phyloP scores from a whole-genome alignment of 2,329 filamentous ascomycete genomes.

The Paecilomyces formosus region DNA sequence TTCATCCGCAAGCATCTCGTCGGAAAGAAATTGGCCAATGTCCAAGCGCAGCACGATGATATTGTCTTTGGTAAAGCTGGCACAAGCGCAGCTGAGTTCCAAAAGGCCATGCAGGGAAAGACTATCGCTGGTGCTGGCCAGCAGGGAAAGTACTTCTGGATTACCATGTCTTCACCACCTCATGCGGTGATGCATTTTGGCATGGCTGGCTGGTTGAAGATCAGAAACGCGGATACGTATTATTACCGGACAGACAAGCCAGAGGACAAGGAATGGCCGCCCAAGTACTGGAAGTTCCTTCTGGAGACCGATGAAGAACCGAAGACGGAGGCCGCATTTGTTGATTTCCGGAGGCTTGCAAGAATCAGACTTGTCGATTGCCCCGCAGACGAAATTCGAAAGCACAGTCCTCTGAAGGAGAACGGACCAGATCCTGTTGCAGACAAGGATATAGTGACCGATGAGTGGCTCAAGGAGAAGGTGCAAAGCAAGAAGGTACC shows the following conservation, averaged over 20 bases:
- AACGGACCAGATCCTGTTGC: slow-evolving; percentile 91
- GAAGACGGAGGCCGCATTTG: slow-evolving; percentile 67
- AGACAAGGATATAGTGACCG: slow-evolving; percentile 69
- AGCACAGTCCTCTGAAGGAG: slow-evolving; percentile 71
- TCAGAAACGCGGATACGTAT: slow-evolving; percentile 67
- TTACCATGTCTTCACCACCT: slow-evolving; percentile 69
- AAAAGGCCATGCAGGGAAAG: slow-evolving; percentile 66
- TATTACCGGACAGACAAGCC: slow-evolving; percentile 65
- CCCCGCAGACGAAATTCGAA: slow-evolving; percentile 65
- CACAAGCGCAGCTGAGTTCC: slow-evolving; percentile 67
- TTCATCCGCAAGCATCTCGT: slow-evolving; percentile 77
- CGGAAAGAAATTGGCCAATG: slow-evolving; percentile 67
- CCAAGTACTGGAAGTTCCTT: slow-evolving; percentile 81
- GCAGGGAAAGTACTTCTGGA: slow-evolving; percentile 96
- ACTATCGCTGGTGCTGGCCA: slow-evolving; percentile 65
- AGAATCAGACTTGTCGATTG: slow-evolving; percentile 78
- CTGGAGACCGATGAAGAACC: slow-evolving; percentile 57
- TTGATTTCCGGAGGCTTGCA: slow-evolving; percentile 71
- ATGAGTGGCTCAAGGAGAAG: slow-evolving; percentile 65
- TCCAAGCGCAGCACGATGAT: slow-evolving; percentile 66
- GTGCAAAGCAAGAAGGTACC: slow-evolving; percentile 72
- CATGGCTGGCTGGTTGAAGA: slow-evolving; percentile 76
- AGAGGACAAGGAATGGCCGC: slow-evolving; percentile 68
- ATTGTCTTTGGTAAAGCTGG: slow-evolving; percentile 90
- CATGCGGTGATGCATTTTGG: slow-evolving; percentile 88